Conservation (phyloP, 1,139 yeast genomes). For the Eremothecium coryli region DNA sequence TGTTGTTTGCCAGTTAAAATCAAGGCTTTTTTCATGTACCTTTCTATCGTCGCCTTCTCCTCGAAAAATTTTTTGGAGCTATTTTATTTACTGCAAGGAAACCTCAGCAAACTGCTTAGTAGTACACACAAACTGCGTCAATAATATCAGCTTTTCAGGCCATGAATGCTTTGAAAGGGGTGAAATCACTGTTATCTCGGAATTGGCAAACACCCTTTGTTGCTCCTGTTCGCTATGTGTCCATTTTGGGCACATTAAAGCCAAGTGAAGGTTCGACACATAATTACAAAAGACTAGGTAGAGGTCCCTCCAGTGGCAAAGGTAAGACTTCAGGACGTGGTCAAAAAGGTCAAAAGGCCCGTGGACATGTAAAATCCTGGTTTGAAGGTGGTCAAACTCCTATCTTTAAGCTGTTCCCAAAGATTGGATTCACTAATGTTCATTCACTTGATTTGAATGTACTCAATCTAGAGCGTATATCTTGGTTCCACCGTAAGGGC, state of each 20-base stretch:
- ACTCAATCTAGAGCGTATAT: conserved; percentile 50
- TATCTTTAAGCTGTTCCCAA: conserved; percentile 78
- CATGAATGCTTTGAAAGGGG: too few relatives aligned
- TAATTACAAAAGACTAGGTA: conserved; percentile 67
- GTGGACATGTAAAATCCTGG: conserved; percentile 85
- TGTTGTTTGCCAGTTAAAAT: too few relatives aligned
- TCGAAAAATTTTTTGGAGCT: too few relatives aligned
- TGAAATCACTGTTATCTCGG: too few relatives aligned
- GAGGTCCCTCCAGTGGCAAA: conserved; percentile 91
- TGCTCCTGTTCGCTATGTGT: conserved; percentile 22
- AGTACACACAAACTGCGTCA: too few relatives aligned
- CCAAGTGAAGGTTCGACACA: conserved; percentile 34
- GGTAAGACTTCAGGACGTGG: conserved; percentile 98
- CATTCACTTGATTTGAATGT: conserved; percentile 43
- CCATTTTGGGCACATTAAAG: conserved; percentile 29
- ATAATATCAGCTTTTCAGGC: too few relatives aligned
- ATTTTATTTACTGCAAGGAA: too few relatives aligned
- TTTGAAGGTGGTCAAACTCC: conserved; percentile 99
- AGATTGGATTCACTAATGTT: conserved; percentile 70
- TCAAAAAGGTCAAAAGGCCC: conserved; percentile 97
- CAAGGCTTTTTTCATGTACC: too few relatives aligned
- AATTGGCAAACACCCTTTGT: too few relatives aligned
- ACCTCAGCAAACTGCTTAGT: too few relatives aligned
- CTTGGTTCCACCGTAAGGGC: conserved; percentile 57
- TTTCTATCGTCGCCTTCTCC: too few relatives aligned